These are phyloP conservation scores for Neonectria ditissima DNA, from an alignment of 2,329 filamentous ascomycete species.

Conservation along the genomic window DNA sequence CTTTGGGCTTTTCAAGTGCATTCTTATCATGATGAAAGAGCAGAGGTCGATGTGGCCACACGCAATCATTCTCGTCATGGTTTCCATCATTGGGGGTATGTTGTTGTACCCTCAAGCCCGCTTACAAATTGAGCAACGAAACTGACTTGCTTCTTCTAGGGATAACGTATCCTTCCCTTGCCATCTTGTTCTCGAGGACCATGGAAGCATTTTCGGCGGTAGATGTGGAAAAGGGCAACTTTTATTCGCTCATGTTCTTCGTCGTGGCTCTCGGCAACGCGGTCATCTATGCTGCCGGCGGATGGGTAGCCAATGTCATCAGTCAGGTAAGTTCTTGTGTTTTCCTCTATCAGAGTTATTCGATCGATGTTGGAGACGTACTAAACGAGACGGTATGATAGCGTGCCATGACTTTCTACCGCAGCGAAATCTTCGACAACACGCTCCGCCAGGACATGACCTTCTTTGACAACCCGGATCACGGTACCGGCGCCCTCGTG, in stretches of 20 bases:
- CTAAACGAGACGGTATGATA: constrained; percentile 18
- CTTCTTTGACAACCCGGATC: constrained; percentile 56
- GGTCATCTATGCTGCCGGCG: constrained; percentile 55
- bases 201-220: constrained; percentile 53
- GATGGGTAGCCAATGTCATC: constrained; percentile 53
- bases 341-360: not conserved
- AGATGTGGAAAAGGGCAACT: constrained; percentile 57
- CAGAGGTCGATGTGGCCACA: constrained; percentile 45
- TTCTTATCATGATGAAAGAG: constrained; percentile 48
- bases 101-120: not conserved
- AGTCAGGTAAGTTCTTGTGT: constrained; percentile 46
- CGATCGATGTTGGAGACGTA: not conserved
- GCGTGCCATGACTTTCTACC: constrained; percentile 51
- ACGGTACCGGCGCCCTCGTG: constrained; percentile 55
- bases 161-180: constrained; percentile 54
- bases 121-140: not conserved
- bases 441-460: constrained; percentile 67
- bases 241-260: constrained; percentile 69
- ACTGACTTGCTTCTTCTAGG: constrained; percentile 39
- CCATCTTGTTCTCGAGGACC: constrained; percentile 54
- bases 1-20: constrained; percentile 46
- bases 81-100: constrained; percentile 46
- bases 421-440: constrained; percentile 59
- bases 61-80: constrained; percentile 36
- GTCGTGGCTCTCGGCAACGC: constrained; percentile 61